These are phyloP conservation scores for Chytriomyces sp. DNA, from an alignment of 192 early-diverging fungal species.

Conservation along the genomic window DNA sequence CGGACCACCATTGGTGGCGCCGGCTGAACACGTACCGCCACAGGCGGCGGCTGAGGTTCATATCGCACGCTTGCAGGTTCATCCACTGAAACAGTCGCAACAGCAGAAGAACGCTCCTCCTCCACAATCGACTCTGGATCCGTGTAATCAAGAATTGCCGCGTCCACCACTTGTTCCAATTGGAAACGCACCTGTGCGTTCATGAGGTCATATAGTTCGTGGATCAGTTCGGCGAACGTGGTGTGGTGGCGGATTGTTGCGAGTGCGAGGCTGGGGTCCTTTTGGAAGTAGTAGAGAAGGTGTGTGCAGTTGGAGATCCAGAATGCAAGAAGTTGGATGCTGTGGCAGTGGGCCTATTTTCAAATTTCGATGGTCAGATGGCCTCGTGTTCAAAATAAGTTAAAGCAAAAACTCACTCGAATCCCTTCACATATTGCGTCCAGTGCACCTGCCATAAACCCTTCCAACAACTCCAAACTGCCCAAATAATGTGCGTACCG, in stretches of 20 bases:
- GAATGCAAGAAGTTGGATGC: slow-evolving; percentile 72
- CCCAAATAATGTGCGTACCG: slow-evolving; percentile 87
- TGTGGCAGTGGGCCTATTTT: slow-evolving; percentile 42
- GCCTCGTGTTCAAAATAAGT: too few relatives aligned
- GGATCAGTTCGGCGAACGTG: slow-evolving; percentile 79
- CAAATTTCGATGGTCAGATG: too few relatives aligned
- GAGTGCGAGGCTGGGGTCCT: slow-evolving; percentile 75
- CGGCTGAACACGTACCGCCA: too few relatives aligned
- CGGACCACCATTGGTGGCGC: too few relatives aligned
- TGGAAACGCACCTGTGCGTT: slow-evolving; percentile 15
- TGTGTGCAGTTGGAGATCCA: slow-evolving; percentile 88
- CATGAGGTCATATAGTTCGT: slow-evolving; percentile 54
- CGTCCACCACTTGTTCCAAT: slow-evolving; percentile 31
- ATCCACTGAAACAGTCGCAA: not conserved
- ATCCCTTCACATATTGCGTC: slow-evolving; percentile 18
- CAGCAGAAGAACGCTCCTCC: not conserved
- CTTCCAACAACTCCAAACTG: slow-evolving; percentile 71
- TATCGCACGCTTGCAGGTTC: too few relatives aligned
- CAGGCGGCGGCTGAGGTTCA: too few relatives aligned
- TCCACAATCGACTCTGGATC: slow-evolving; percentile 16
- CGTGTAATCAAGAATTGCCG: slow-evolving; percentile 37
- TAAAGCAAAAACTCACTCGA: not conserved
- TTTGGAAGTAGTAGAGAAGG: slow-evolving; percentile 86
- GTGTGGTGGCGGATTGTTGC: slow-evolving; percentile 75
- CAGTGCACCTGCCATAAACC: slow-evolving; percentile 66